Evolutionary conservation across 345 rosid genomes (phyloP), one percentile per base, ranked within the genome.

Genomic region (Abelmoschus esculentus): DNA sequence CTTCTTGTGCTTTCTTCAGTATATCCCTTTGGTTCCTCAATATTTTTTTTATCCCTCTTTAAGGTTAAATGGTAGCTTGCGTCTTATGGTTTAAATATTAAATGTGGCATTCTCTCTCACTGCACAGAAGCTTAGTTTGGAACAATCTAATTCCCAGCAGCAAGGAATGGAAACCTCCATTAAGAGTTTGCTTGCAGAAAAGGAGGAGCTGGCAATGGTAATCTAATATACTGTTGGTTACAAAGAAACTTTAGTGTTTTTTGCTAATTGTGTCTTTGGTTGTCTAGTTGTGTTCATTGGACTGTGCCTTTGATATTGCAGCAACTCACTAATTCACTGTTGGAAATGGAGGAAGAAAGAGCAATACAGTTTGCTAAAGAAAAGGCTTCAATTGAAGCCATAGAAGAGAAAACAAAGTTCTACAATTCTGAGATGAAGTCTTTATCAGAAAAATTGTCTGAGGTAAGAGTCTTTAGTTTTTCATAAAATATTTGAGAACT

Each of bases 121-220:
- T 68, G 26, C 65, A 28, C 83, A 93, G 98, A 80, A 63, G 77
- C 78, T 74, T 46, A 79, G 63, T 72, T 79, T 93, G 82, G 96
- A 89, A 70, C 83, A 76, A 75, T 85, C 90, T 72, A 83, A 74
- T 55, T 75, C 80, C 50, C 75, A 80, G 19, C 87, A 85, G 75
- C 78, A 83, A 76, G 78, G 80, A 60, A 50, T 83, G 83, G 91
- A 89, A 81, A 73, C 65, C 70, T 77, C 81, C 22, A 76, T 83
- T 22, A 80, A 79, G 66, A 74, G 77, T 59, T 73, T 87, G 83
- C 78, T 77, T 75, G 86, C 86, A 80, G 96, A 90, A 77, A 90
- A 90, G 84, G 96, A 93, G 73, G 97, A 90, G 74, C 82, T 93
- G 70, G 97, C 96, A 70, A 81, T 87, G 96, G 98, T 93, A 83